These are phyloP conservation scores for Saccharomycopsis sp. DNA, from an alignment of 805 yeast genomes.

Conservation along the genomic window DNA sequence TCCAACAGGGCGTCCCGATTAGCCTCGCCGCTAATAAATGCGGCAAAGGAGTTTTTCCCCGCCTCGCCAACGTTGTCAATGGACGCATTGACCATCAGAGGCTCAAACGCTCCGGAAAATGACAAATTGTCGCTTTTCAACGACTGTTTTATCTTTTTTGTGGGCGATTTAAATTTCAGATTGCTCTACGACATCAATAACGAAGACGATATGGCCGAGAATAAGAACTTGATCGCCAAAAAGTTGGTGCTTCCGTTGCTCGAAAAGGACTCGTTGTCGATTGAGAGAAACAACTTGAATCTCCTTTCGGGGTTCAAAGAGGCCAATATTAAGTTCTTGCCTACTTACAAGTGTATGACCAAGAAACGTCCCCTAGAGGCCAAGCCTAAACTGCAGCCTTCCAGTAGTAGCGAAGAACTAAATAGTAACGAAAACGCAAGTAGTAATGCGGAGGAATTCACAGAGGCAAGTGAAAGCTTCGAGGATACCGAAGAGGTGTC, in stretches of 20 bases:
- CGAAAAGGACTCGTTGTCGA: slow-evolving; percentile 38
- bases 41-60: slow-evolving; percentile 3
- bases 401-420: no score
- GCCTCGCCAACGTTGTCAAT: slow-evolving; percentile 1
- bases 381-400: no score
- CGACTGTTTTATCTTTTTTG: slow-evolving; percentile 31
- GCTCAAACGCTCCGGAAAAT: slow-evolving; percentile 10
- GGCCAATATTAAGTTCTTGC: slow-evolving; percentile 41
- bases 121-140: slow-evolving; percentile 20
- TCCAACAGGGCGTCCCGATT: slow-evolving; percentile 8
- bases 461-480: not conserved
- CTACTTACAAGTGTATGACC: slow-evolving; percentile 43
- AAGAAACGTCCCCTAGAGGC: not conserved
- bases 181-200: slow-evolving; percentile 28
- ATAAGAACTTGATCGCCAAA: slow-evolving; percentile 27
- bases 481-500: slow-evolving; percentile 10
- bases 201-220: slow-evolving; percentile 8
- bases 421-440: not conserved
- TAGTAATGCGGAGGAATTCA: not conserved
- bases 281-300: slow-evolving; percentile 29
- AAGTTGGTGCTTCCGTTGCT: slow-evolving; percentile 32
- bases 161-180: slow-evolving; percentile 55
- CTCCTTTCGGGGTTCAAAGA: slow-evolving; percentile 43
- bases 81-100: slow-evolving; percentile 4
- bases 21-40: slow-evolving; percentile 7